Base-by-base conservation (phyloP, 805 yeast species). In the Myxozyma lipomycoides region DNA sequence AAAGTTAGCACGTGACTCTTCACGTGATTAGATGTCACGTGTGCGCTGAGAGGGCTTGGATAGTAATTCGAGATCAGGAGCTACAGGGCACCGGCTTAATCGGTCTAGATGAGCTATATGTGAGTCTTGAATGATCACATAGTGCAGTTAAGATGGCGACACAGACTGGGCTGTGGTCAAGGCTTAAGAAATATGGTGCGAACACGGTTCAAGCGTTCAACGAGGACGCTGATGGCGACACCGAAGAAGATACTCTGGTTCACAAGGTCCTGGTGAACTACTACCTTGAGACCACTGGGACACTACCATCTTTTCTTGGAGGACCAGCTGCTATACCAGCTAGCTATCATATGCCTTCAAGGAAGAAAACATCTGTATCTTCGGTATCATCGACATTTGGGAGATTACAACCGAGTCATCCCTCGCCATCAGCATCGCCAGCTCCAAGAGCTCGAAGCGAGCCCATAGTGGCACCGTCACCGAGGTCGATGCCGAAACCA, bases 161-260 rank as follows among this genome's bases (percentile, higher is more conserved):
- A 28, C 32, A 28, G 32, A 28, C 32, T 28, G 48, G 48, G 6
- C 34, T 52, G 23, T 54, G 58, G 56, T 46, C 51, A 15, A 34
- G 51, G 5, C 15, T 52, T 6, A 51, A 51, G 39, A 39, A 42
- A n/a, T 50, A 50, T 37, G 52, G 55, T 7, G 45, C 43, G 15
- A 26, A 46, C 26, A 39, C 52, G 26, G 43, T 47, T 12, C 45
- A 51, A 25, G 18, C 43, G 4, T 36, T 36, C n/a, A 34, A 34
- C 17, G 57, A 47, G 26, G 56, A 52, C 30, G 21, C 19, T 10
- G 59, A 55, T 38, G 59, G 59, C 22, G 57, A 51, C 21, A 48
- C 48, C 15, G 57, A 53, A 42, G 59, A 55, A 5, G 59, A 55
- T 7, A 55, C 59, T 2, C 45, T 32, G 15, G 53, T 55, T 34